Conservation (phyloP, 2,329 filamentous ascomycete species). For the Colletotrichum siamense region DNA sequence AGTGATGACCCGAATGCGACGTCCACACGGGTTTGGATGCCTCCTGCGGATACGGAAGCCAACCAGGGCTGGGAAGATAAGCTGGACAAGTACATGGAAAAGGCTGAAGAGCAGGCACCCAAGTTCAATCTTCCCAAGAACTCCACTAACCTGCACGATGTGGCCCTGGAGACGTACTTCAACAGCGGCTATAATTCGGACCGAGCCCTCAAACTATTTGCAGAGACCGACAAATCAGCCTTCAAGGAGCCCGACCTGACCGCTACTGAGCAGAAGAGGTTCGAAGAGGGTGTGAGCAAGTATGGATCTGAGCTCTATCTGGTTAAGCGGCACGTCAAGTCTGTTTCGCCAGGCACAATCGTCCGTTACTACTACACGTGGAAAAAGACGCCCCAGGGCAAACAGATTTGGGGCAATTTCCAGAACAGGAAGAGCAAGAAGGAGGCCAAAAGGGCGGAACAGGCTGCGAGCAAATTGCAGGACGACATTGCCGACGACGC, state of each 20-base stretch:
- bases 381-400: constrained; percentile 91
- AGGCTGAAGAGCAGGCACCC: constrained; percentile 68
- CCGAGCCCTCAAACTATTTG: constrained; percentile 72
- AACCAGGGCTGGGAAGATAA: constrained; percentile 68
- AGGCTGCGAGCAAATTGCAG: constrained; percentile 75
- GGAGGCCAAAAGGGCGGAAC: constrained; percentile 77
- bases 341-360: constrained; percentile 78
- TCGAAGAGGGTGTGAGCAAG: constrained; percentile 89
- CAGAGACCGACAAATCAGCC: constrained; percentile 69
- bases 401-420: constrained; percentile 88
- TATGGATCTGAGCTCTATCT: constrained; percentile 89
- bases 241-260: constrained; percentile 87
- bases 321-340: constrained; percentile 86
- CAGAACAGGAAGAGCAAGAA: constrained; percentile 90
- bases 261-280: constrained; percentile 82
- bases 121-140: constrained; percentile 73
- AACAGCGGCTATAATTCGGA: constrained; percentile 74
- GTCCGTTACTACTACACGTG: constrained; percentile 96
- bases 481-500: constrained; percentile 92
- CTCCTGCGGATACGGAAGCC: constrained; percentile 62
- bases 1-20: constrained; percentile 78
- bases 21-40: constrained; percentile 78
- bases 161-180: constrained; percentile 77
- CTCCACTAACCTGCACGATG: constrained; percentile 88
- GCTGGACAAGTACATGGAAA: constrained; percentile 75